phyloP scores from a whole-genome alignment of 352 stramenopile species.

The Globisporangium cystogenes region DNA sequence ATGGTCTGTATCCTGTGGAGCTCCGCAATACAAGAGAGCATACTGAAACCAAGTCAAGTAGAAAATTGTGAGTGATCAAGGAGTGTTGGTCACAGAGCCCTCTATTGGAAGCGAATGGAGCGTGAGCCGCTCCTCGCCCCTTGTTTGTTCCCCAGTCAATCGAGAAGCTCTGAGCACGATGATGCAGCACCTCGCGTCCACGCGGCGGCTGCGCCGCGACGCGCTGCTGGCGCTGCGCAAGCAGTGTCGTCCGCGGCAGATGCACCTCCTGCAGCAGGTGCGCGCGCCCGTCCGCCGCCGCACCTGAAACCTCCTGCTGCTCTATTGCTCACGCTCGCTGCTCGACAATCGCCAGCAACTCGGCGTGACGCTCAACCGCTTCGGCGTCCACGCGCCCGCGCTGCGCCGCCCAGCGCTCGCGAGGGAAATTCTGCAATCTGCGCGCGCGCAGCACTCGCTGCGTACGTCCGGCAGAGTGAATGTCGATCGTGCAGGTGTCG shows the following conservation, averaged over 20 bases:
- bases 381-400: slow-evolving; percentile 31
- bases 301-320: no score
- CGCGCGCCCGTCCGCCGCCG: not conserved
- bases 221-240: slow-evolving; percentile 45
- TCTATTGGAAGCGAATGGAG: no score
- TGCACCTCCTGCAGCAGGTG: slow-evolving; percentile 76
- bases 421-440: slow-evolving; percentile 48
- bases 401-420: slow-evolving; percentile 27
- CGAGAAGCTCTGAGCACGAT: slow-evolving; percentile 1
- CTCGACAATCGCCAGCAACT: slow-evolving; percentile 41
- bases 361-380: slow-evolving; percentile 45
- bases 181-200: slow-evolving; percentile 37
- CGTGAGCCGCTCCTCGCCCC: no score
- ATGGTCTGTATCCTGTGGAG: no score
- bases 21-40: no score
- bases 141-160: not conserved
- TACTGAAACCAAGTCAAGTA: no score
- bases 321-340: no score
- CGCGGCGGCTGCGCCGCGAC: slow-evolving; percentile 61
- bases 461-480: slow-evolving; percentile 28
- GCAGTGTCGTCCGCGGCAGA: slow-evolving; percentile 40
- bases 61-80: no score
- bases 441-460: slow-evolving; percentile 49
- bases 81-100: no score
- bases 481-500: not conserved